phyloP scores from a whole-genome alignment of 2,329 filamentous ascomycete genomes.

The Phaeoacremonium minimum region DNA sequence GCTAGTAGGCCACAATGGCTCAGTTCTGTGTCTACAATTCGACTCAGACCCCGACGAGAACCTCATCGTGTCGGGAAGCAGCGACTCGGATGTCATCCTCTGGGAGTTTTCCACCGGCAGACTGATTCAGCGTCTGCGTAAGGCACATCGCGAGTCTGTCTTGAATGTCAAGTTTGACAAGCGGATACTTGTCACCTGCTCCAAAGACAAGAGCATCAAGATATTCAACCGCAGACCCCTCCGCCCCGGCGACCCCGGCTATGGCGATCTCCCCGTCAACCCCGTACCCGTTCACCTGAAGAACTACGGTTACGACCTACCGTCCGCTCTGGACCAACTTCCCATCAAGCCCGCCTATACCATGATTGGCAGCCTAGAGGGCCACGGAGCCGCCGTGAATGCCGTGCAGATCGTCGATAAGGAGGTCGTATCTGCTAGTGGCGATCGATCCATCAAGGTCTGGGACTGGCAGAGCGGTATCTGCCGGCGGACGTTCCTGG shows the following conservation, averaged over 20 bases:
- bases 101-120: slow-evolving; percentile 93
- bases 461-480: slow-evolving; percentile 84
- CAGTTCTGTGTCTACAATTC: slow-evolving; percentile 92
- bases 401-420: slow-evolving; percentile 85
- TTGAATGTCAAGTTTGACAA: slow-evolving; percentile 91
- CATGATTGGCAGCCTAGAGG: slow-evolving; percentile 73
- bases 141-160: slow-evolving; percentile 85
- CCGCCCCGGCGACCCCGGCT: slow-evolving; percentile 54
- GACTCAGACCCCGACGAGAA: slow-evolving; percentile 85
- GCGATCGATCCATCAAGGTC: slow-evolving; percentile 88
- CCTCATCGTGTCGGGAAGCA: slow-evolving; percentile 91
- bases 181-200: slow-evolving; percentile 89
- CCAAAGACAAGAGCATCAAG: slow-evolving; percentile 95
- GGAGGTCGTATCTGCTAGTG: slow-evolving; percentile 90
- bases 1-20: slow-evolving; percentile 73
- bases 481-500: slow-evolving; percentile 73
- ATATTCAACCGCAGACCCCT: slow-evolving; percentile 81
- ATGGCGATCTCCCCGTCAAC: slow-evolving; percentile 40
- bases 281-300: slow-evolving; percentile 48
- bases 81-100: slow-evolving; percentile 83
- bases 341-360: slow-evolving; percentile 62
- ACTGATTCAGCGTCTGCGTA: slow-evolving; percentile 68
- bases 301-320: slow-evolving; percentile 48
- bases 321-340: slow-evolving; percentile 38
- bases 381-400: slow-evolving; percentile 90